Conservation (phyloP, 768 basidiomycete genomes). For the Vararia minispora region DNA sequence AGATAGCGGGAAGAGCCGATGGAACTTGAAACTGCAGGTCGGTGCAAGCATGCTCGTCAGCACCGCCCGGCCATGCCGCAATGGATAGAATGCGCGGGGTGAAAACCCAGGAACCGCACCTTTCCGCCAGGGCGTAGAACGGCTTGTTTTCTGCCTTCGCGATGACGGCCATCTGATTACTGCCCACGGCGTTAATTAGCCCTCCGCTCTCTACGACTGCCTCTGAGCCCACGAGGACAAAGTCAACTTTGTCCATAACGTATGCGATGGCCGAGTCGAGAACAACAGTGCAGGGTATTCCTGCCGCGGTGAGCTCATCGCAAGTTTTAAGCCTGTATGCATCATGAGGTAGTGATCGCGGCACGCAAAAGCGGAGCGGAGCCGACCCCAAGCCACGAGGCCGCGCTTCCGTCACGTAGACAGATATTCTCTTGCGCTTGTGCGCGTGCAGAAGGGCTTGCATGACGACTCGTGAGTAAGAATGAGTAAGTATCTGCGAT, state of each 20-base stretch:
- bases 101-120: conserved; percentile 29
- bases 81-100: too few relatives aligned
- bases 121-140: conserved; percentile 92
- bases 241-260: conserved; percentile 92
- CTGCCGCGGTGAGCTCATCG: conserved; percentile 74
- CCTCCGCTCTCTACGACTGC: conserved; percentile 97
- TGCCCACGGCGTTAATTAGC: conserved; percentile 85
- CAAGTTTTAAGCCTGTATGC: conserved; percentile 89
- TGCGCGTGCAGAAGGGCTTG: conserved; percentile 87
- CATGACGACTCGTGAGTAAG: conserved; percentile 93
- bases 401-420: conserved; percentile 94
- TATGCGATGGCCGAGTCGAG: conserved; percentile 96
- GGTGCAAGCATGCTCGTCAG: conserved; percentile 3
- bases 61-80: not conserved
- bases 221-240: conserved; percentile 94
- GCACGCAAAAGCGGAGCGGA: conserved; percentile 7
- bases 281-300: conserved; percentile 89
- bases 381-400: conserved; percentile 80
- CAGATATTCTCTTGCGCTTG: conserved; percentile 85
- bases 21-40: conserved; percentile 84
- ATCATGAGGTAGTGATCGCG: too few relatives aligned
- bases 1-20: conserved; percentile 88
- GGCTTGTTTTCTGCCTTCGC: conserved; percentile 92
- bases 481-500: conserved; percentile 86
- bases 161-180: conserved; percentile 93